These are phyloP conservation scores for Erodium trifolium DNA, from an alignment of 441 rosid species.

Conservation along the genomic window DNA sequence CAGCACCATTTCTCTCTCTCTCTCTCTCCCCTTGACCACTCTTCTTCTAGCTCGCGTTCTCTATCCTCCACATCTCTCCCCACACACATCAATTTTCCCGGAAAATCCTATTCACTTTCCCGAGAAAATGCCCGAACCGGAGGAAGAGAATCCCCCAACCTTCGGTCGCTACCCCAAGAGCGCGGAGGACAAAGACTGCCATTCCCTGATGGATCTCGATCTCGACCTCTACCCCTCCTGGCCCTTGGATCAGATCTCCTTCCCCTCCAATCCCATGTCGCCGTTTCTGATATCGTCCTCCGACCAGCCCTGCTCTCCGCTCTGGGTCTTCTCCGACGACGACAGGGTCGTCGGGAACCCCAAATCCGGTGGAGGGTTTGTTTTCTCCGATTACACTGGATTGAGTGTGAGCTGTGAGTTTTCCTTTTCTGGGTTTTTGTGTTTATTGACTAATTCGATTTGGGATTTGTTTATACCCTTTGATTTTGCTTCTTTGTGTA, in stretches of 20 bases:
- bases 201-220: conserved; percentile 44
- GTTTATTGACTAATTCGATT: background rate
- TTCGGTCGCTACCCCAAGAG: background rate
- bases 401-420: conserved; percentile 46
- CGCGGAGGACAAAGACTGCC: background rate
- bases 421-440: background rate
- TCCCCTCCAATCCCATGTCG: conserved; percentile 12
- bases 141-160: conserved; percentile 26
- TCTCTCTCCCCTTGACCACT: conserved; percentile 20
- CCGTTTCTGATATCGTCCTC: no score
- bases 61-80: conserved; percentile 17
- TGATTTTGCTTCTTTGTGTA: background rate
- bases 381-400: conserved; percentile 38
- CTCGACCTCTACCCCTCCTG: conserved; percentile 56
- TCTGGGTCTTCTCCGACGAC: conserved; percentile 74
- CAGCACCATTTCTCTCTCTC: conserved; percentile 2
- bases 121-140: conserved; percentile 50
- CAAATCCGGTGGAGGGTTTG: conserved; percentile 22
- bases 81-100: background rate
- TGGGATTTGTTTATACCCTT: background rate
- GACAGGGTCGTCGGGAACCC: conserved; percentile 16
- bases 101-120: background rate
- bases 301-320: conserved; percentile 78
- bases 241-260: conserved; percentile 31
- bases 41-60: conserved; percentile 10